Evolutionary conservation across 768 basidiomycete genomes (phyloP), one percentile per base, ranked within the genome.

Genomic region (Sarcodon sp.): DNA sequence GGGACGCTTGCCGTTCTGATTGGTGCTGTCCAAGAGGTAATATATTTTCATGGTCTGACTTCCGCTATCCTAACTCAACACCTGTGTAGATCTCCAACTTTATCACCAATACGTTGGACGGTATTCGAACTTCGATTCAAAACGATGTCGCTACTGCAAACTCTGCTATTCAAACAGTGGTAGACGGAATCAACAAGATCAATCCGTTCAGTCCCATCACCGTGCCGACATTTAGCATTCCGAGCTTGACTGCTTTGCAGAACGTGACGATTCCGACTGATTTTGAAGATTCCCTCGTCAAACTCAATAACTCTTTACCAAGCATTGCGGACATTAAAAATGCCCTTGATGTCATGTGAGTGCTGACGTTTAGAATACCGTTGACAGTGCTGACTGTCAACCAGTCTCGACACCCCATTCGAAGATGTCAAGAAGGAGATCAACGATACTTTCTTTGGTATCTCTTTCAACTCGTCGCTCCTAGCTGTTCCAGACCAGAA

Each of bases 341-440:
- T 43, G 71, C 69, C 27, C 63, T 91, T 6, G 71, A 84, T 50
- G 62, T 67, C 47, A 61, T 92, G 88, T 91, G 61, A 57, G 84
- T 3, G 18, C 32, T 13, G 13, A 41, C 39, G 39, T 21, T 13
- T 43, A 41, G 41, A 41, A 33, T 46, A 9, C 18, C 16, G 34
- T 16, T 47, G 12, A 27, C 45, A 21, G 3, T 18, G 33, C 46
- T 49, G 37, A 49, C 33, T 49, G 4, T 32, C 18, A 7, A 51
- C 8, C 4, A 90, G 84, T 48, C 75, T 96, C 53, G 79, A 86
- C 59, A 82, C 75, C 0, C 94, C 94, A 0, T 96, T 98, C 59
- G 87, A 96, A 57, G 68, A 77, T 3, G 63, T 97, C 46, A 96
- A 92, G 63, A 69, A 77, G 51, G 87, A 93, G 45, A 91, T 98